Evolutionary conservation across 371 early-diverging fungal genomes (phyloP).

Genomic region (Saksenaea vasiformis): DNA sequence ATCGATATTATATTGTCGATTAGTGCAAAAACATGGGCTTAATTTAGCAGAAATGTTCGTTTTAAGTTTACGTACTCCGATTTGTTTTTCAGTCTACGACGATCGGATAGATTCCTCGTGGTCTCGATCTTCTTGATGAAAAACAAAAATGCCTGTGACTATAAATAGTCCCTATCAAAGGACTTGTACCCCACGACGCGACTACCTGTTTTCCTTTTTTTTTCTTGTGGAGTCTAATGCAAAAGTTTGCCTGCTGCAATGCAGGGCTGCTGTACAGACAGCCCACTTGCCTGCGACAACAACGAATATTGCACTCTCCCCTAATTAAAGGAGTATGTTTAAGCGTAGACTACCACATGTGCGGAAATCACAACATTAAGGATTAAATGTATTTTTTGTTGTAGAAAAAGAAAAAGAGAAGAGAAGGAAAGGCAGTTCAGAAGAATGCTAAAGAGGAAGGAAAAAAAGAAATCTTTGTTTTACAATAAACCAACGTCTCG

Average conservation of each 20-base stretch:
- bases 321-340: neutral
- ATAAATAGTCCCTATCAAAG: too few relatives aligned
- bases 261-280: neutral
- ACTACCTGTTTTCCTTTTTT: neutral
- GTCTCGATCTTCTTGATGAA: too few relatives aligned
- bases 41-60: too few relatives aligned
- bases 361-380: neutral
- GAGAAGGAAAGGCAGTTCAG: too few relatives aligned
- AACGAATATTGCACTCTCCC: neutral
- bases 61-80: too few relatives aligned
- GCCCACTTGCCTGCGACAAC: neutral
- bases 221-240: neutral
- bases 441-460: neutral
- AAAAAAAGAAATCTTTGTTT: neutral
- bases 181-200: neutral
- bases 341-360: too few relatives aligned
- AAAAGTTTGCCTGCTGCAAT: neutral
- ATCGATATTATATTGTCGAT: too few relatives aligned
- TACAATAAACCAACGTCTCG: conserved; percentile 63
- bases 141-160: too few relatives aligned
- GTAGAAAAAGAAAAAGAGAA: neutral
- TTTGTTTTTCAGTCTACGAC: too few relatives aligned
- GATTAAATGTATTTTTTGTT: conserved; percentile 2
- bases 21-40: too few relatives aligned
- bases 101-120: too few relatives aligned